These are phyloP conservation scores for Alternaria dauci DNA, from an alignment of 2,329 filamentous ascomycete species.

Conservation along the genomic window DNA sequence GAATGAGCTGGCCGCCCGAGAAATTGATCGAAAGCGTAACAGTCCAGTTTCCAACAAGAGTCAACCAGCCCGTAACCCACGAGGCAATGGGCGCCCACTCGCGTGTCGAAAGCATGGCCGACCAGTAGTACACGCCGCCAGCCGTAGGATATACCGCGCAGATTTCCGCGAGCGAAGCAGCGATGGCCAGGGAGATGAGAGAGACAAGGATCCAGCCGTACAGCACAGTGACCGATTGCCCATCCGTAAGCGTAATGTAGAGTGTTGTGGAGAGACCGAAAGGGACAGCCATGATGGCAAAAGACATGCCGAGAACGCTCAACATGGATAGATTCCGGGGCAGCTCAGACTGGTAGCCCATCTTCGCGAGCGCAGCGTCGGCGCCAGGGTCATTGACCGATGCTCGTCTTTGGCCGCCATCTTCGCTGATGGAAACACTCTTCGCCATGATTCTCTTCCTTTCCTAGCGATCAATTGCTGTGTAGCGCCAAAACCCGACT, in stretches of 20 bases:
- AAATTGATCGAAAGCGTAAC: slow-evolving; percentile 72
- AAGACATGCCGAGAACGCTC: slow-evolving; percentile 73
- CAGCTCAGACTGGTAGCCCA: slow-evolving; percentile 74
- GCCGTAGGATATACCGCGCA: slow-evolving; percentile 78
- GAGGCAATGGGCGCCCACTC: slow-evolving; percentile 72
- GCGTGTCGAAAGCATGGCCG: slow-evolving; percentile 71
- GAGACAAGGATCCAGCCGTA: slow-evolving; percentile 76
- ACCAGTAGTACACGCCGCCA: slow-evolving; percentile 77
- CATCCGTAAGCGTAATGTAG: slow-evolving; percentile 72
- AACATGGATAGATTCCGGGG: slow-evolving; percentile 74
- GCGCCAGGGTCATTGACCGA: slow-evolving; percentile 54
- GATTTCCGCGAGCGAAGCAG: slow-evolving; percentile 76
- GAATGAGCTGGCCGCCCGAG: slow-evolving; percentile 68
- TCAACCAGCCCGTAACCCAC: slow-evolving; percentile 76
- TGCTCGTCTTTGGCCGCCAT: slow-evolving; percentile 22
- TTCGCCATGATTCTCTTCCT: slow-evolving; percentile 23
- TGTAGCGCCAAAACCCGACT: slow-evolving; percentile 4
- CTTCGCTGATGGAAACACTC: slow-evolving; percentile 29
- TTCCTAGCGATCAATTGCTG: not conserved
- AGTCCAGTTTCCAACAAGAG: slow-evolving; percentile 78
- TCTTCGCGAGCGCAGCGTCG: slow-evolving; percentile 68
- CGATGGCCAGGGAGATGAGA: slow-evolving; percentile 71
- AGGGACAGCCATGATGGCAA: slow-evolving; percentile 78
- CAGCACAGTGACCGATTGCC: slow-evolving; percentile 72
- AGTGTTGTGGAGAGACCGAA: slow-evolving; percentile 74